Percentiles rank a stretch among this genome's conserved stretches.
These are phyloP conservation scores for Candida berthetii DNA, from an alignment of 805 yeast genomes.

Conservation along the genomic window DNA sequence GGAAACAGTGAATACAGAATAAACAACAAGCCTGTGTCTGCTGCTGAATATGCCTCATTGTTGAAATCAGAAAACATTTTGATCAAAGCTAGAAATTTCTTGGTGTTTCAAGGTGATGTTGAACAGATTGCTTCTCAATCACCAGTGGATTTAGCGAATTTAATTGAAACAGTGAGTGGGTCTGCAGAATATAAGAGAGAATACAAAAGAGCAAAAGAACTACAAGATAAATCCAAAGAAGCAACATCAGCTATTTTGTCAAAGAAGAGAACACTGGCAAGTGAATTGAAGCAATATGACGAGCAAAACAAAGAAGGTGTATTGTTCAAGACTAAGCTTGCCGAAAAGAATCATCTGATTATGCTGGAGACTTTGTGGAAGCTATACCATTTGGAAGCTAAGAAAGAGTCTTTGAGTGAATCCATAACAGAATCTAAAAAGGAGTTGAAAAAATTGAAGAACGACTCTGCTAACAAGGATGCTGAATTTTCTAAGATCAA, in stretches of 20 bases:
- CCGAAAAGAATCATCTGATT: slow-evolving; percentile 41
- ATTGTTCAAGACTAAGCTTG: slow-evolving; percentile 49
- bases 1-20: slow-evolving; percentile 69
- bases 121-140: slow-evolving; percentile 89
- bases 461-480: slow-evolving; percentile 28
- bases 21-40: slow-evolving; percentile 54
- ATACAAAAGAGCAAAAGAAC: slow-evolving; percentile 58
- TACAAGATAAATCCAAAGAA: slow-evolving; percentile 60
- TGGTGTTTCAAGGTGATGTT: slow-evolving; percentile 96
- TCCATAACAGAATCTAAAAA: slow-evolving; percentile 19
- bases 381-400: slow-evolving; percentile 51
- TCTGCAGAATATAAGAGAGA: slow-evolving; percentile 61
- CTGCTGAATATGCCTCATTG: slow-evolving; percentile 55
- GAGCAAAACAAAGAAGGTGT: slow-evolving; percentile 72
- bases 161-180: slow-evolving; percentile 83
- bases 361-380: slow-evolving; percentile 52
- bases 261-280: slow-evolving; percentile 60
- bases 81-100: slow-evolving; percentile 83
- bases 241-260: slow-evolving; percentile 58
- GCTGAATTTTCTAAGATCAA: slow-evolving; percentile 29
- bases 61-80: slow-evolving; percentile 76
- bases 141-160: slow-evolving; percentile 61
- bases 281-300: slow-evolving; percentile 72
- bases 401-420: slow-evolving; percentile 17
- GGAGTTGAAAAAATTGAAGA: slow-evolving; percentile 24